Base-by-base conservation (phyloP, 1,284 basidiomycete species). In the Tranzscheliella williamsii region DNA sequence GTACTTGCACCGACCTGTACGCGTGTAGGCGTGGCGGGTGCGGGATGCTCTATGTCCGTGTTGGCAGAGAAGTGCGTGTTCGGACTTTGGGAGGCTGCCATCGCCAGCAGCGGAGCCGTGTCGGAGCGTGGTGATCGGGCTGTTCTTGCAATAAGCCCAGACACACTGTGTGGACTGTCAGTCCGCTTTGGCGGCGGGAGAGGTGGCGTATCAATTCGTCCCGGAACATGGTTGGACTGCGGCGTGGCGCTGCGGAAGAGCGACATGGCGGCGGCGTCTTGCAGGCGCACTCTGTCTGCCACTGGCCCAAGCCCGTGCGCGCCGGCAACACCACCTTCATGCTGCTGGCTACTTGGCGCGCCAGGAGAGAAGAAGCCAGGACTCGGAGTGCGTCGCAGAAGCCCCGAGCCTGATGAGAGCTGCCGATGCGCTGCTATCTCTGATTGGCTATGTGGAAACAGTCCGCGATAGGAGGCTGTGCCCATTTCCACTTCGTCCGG, bases 191-290 rank as follows among this genome's bases (percentile, higher is more conserved):
- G 32, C 8, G 18, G 9, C 32, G 18, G 8, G 11, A 42, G 23
- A 11, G 57, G 57, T 13, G 57, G 57, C 2, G 46, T 61, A 18
- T 61, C 57, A 41, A 61, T 54, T 23, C 51, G 35, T 2, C 57
- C 57, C 13, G 57, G 51, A 31, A 61, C 57, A 21, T 47, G 48
- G 13, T 24, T 37, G 5, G 57, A 42, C 34, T 61, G 57, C 13
- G 57, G 57, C 21, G 51, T 54, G 5, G 45, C 30, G 40, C 44
- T 48, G 23, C 52, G 44, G 23, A 57, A 57, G 23, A 57, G 22
- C 13, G 49, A 50, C 53, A 57, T 63, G n/a, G 60, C 60, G 4
- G 50, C 53, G 1, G 60, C 60, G 24, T 63, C 53, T 18, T 57
- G 49, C 45, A 52, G 39, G 26, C 48, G 32, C 12, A 63, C 35